A percentile compares a stretch with the other conserved stretches of the same genome.
Evolutionary conservation across 164 flowering plant species (phyloP).

Genomic region (Magnolia kwangsiensis): DNA sequence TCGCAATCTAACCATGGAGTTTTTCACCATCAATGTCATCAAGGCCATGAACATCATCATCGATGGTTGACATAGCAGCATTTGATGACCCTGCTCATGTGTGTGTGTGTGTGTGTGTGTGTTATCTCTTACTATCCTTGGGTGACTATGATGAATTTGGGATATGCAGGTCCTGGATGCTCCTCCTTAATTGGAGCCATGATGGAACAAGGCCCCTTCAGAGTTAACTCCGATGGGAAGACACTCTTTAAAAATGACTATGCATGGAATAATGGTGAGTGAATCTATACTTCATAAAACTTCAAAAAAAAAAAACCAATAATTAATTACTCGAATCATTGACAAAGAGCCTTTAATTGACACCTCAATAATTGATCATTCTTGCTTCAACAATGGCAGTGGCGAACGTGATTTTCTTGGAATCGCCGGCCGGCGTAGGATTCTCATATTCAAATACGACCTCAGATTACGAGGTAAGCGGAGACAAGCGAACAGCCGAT

Average conservation of each 20-base stretch:
- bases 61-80: too few relatives aligned
- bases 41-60: neutral
- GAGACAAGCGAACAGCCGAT: slow-evolving; percentile 32
- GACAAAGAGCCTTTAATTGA: neutral
- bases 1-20: too few relatives aligned
- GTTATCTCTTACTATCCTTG: neutral
- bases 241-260: slow-evolving; percentile 22
- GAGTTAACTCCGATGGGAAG: slow-evolving; percentile 23
- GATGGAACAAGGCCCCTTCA: slow-evolving; percentile 34
- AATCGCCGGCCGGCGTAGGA: slow-evolving; percentile 42
- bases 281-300: neutral
- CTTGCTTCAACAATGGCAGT: slow-evolving; percentile 16
- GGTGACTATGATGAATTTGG: neutral
- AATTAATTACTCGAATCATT: neutral
- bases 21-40: too few relatives aligned
- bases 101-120: too few relatives aligned
- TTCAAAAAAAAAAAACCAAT: neutral
- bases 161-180: slow-evolving; percentile 37
- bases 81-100: neutral
- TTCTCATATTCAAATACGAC: slow-evolving; percentile 39
- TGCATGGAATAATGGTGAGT: slow-evolving; percentile 28
- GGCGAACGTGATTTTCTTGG: slow-evolving; percentile 37
- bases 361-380: too few relatives aligned
- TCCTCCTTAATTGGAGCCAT: slow-evolving; percentile 43
- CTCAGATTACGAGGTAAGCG: slow-evolving; percentile 26